Evolutionary conservation across 768 basidiomycete species (phyloP).

Genomic region (Hygrophoropsis aurantiaca): DNA sequence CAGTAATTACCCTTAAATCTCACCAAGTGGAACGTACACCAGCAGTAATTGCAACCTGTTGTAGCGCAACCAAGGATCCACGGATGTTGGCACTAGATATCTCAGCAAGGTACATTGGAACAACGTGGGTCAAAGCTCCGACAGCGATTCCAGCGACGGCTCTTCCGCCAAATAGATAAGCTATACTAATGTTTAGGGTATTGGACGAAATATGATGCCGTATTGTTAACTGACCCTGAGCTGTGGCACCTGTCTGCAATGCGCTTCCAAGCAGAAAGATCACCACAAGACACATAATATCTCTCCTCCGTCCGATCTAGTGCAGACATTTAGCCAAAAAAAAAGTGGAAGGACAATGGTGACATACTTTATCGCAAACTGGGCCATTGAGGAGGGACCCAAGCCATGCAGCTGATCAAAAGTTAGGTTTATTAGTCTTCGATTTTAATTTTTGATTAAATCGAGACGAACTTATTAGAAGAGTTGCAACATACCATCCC

Average conservation of each 20-base stretch:
- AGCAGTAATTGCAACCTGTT: conserved; percentile 34
- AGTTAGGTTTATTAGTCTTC: too few relatives aligned
- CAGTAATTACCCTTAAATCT: conserved; percentile 4
- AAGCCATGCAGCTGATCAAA: conserved; percentile 28
- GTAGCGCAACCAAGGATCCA: conserved; percentile 35
- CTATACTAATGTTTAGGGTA: conserved; percentile 7
- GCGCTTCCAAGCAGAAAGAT: conserved; percentile 30
- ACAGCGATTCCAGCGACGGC: conserved; percentile 18
- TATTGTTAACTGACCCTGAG: conserved; percentile 11
- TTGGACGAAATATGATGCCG: neutral
- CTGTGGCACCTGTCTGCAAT: conserved; percentile 30
- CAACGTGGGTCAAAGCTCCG: conserved; percentile 20
- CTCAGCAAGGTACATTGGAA: conserved; percentile 37
- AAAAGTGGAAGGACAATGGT: neutral
- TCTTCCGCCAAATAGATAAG: conserved; percentile 28
- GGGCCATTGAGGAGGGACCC: conserved; percentile 30
- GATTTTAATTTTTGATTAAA: neutral
- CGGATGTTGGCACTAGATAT: conserved; percentile 39
- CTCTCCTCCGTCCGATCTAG: conserved; percentile 27
- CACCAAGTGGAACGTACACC: conserved; percentile 26
- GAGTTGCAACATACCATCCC: conserved; percentile 32
- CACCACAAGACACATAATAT: conserved; percentile 26
- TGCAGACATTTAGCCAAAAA: neutral
- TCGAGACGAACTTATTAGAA: conserved; percentile 22
- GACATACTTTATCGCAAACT: conserved; percentile 24